Percentiles rank a stretch among this genome's conserved stretches.
Evolutionary conservation across 2,329 filamentous ascomycete species (phyloP).

Genomic region (Beauveria brongniartii): DNA sequence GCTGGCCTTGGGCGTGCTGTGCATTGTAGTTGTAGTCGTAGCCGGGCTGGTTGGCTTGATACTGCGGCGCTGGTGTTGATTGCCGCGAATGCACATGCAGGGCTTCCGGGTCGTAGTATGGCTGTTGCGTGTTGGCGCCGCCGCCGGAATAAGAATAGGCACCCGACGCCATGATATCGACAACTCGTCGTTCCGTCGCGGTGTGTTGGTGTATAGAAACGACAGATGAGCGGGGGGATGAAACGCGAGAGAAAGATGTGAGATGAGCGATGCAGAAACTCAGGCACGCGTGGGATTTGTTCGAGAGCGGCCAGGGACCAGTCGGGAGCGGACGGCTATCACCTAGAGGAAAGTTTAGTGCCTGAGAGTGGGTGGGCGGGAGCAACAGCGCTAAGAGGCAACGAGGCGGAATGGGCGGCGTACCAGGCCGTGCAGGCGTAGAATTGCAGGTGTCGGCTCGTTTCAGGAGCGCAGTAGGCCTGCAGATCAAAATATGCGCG

Average conservation of each 20-base stretch:
- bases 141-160: slow-evolving; percentile 48
- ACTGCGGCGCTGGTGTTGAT: slow-evolving; percentile 31
- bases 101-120: slow-evolving; percentile 29
- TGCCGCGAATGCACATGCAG: slow-evolving; percentile 35
- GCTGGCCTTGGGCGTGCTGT: slow-evolving; percentile 7
- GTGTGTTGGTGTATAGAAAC: background rate
- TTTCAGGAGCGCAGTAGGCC: slow-evolving; percentile 4
- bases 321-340: background rate
- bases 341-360: slow-evolving; percentile 2
- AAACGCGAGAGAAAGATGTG: background rate
- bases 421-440: background rate
- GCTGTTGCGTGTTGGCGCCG: slow-evolving; percentile 22
- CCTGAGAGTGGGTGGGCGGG: slow-evolving; percentile 10
- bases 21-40: slow-evolving; percentile 5
- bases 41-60: slow-evolving; percentile 18
- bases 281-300: background rate
- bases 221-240: background rate
- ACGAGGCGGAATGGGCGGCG: background rate
- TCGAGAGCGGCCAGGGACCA: background rate
- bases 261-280: background rate
- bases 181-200: background rate
- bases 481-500: background rate
- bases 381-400: slow-evolving; percentile 1
- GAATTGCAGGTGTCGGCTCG: slow-evolving; percentile 5
- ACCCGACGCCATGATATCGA: slow-evolving; percentile 49